Base-by-base conservation (phyloP, 2,329 filamentous ascomycete genomes). In the Fusarium subtropicale region DNA sequence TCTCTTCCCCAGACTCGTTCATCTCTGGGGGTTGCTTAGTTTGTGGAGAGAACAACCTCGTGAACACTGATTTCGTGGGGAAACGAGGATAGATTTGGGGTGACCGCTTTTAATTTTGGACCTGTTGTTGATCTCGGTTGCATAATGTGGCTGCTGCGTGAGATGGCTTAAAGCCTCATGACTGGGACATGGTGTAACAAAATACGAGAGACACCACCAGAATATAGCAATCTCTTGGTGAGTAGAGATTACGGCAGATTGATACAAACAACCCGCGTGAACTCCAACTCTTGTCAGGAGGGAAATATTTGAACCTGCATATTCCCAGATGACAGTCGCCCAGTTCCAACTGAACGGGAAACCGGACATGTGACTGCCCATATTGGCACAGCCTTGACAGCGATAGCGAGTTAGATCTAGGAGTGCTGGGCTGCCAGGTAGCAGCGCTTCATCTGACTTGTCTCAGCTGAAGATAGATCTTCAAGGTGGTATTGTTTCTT, bases 351-450 rank as follows among this genome's bases (percentile, higher is more conserved):
- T 61, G 55, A 64, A 70, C 45, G 47, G 52, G 59, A 33, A 71
- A 68, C 5, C 18, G 48, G 31, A 39, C 67, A 71, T 70, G 67
- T 70, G 67, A 68, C 67, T 68, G 59, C 33, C 26, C 42, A 24
- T 55, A 26, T 36, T 42, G 41, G 38, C 62, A 60, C 42, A 54
- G 62, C 66, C 66, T 68, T 47, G 38, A 38, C 38, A 52, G 47
- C 26, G 50, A 26, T 36, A 45, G 26, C 28, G 47, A 47, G 67
- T 60, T 20, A 64, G 62, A 70, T 64, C 50, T 11, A 22, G 12
- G 11, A 64, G 62, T 67, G 51, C 50, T 54, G 28, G 48, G 18
- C 36, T 67, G 54, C 50, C 54, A 39, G 48, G 18, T 50, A 26
- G 39, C 28, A 56, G 33, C 20, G 50, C 51, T 60, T 54, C 51